Evolutionary conservation across 495 filamentous ascomycete genomes (phyloP), one percentile per base, ranked within the genome.

Genomic region (Lasiosphaeria miniovina): DNA sequence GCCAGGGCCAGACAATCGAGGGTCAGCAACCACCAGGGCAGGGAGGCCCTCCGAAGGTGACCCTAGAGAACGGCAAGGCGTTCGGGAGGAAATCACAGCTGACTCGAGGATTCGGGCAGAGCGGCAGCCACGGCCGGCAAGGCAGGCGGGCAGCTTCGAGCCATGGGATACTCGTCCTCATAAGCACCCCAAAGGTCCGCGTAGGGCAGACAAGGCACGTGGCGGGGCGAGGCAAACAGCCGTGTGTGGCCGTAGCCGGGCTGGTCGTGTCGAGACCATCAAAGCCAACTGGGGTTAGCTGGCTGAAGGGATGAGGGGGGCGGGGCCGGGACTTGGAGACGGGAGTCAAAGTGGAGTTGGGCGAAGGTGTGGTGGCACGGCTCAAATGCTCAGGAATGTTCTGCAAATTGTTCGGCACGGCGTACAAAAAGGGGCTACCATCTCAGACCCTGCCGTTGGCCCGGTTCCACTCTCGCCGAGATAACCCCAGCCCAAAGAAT

Each of bases 301-400:
- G 61, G 52, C 50, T 33, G 36, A 54, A 43, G 32, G 56, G 46
- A 49, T 61, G 68, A 66, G 68, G 65, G 64, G 62, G 46, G 43
- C 15, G 43, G 52, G 11, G 33, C 62, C 71, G 71, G 71, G 71
- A 73, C 67, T 69, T 72, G 58, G 60, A 64, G 64, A 67, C 75
- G 75, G 75, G 67, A 77, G 68, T 75, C 58, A 65, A 65, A 46
- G 43, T 46, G 43, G 40, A 57, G 74, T 72, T 74, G 76, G 74
- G 24, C 24, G 24, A 24, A 24, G 75, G 71, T 71, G 69, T 52
- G 61, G 63, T 62, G 68, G 65, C 52, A 56, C 52, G 56, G 63
- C 40, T 55, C 40, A 52, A 24, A 49, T 35, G 35, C 24, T 64
- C 63, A 61, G 66, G 63, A 66, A 41, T 33, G 36, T 24, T 24